A percentile compares a stretch with the other conserved stretches of the same genome.
These are phyloP conservation scores for Wickerhamiella qilinensis DNA, from an alignment of 805 yeast genomes.

Conservation along the genomic window DNA sequence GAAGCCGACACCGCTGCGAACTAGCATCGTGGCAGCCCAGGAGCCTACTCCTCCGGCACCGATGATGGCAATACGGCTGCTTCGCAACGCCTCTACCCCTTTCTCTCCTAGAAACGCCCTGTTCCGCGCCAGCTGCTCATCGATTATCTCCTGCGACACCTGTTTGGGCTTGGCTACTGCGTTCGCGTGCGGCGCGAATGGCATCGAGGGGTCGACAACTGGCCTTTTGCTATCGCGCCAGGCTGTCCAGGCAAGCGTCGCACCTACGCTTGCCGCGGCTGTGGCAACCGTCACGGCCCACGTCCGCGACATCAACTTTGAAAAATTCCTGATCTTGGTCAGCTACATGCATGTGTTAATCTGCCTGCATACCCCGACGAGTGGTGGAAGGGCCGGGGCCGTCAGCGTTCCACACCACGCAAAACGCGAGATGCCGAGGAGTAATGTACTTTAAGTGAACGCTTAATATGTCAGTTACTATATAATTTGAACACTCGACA, in stretches of 20 bases:
- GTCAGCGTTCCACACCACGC: too few relatives aligned
- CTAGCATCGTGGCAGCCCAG: constrained; percentile 82
- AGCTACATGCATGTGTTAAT: too few relatives aligned
- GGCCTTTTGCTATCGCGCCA: neutral
- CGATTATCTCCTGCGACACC: constrained; percentile 46
- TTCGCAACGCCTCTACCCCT: constrained; percentile 60
- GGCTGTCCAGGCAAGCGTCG: neutral
- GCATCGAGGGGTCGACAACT: neutral
- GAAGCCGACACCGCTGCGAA: constrained; percentile 75
- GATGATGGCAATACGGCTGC: constrained; percentile 56
- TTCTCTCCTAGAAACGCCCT: constrained; percentile 81
- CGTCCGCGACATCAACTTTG: neutral
- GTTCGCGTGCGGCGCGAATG: too few relatives aligned
- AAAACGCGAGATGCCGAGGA: too few relatives aligned
- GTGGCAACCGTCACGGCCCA: constrained; percentile 1
- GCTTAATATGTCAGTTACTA: too few relatives aligned
- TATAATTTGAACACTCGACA: too few relatives aligned
- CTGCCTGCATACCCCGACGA: too few relatives aligned
- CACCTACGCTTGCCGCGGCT: constrained; percentile 1
- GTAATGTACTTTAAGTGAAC: too few relatives aligned
- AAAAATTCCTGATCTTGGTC: too few relatives aligned
- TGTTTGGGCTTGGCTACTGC: neutral
- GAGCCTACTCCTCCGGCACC: constrained; percentile 99
- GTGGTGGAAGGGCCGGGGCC: neutral
- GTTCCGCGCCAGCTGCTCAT: constrained; percentile 87